Evolutionary conservation across 768 basidiomycete genomes (phyloP), one percentile per base, ranked within the genome.

Genomic region (Tubosaeta sp.): DNA sequence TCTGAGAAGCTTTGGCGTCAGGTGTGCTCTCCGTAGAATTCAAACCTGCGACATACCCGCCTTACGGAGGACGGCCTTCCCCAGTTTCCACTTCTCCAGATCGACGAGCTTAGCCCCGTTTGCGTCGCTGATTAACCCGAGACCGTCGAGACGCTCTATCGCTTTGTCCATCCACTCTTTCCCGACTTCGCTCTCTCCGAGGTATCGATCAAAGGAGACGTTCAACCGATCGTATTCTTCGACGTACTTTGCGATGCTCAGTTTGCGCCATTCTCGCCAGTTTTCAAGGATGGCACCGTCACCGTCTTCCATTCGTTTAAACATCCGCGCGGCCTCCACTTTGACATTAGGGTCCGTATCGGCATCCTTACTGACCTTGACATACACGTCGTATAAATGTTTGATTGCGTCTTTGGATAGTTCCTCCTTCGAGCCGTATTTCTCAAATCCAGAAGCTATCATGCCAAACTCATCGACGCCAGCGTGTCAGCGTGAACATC

Each of bases 261-360:
- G 71, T 61, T 90, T 84, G 22, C 95, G 87, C 92, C 94, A 99
- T 52, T 86, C 79, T 16, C 86, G 81, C 95, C 95, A 99, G 69
- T 94, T 87, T 49, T 74, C 76, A 31, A 98, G 78, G 3, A 91
- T 87, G 10, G 73, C 75, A 56, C 91, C 85, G 59, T 97, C 92
- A 22, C 92, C 91, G 56, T 93, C 89, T 66, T 94, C 92, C 91
- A 96, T 95, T 11, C 84, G 85, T 69, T 86, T 92, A 77, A 99
- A 99, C 79, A 90, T 93, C 43, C 78, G 74, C 0, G 88, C 89
- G 0, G 92, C 92, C 44, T 84, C 81, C 6, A 70, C 76, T 69
- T 87, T 91, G 65, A 90, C 87, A 22, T 74, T 65, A 0, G 86
- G 82, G 59, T 90, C 84, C 1, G 71, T 58, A 13, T 87, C 86